Evolutionary conservation across 495 filamentous ascomycete genomes (phyloP).

Genomic region (Penicillium lagena): DNA sequence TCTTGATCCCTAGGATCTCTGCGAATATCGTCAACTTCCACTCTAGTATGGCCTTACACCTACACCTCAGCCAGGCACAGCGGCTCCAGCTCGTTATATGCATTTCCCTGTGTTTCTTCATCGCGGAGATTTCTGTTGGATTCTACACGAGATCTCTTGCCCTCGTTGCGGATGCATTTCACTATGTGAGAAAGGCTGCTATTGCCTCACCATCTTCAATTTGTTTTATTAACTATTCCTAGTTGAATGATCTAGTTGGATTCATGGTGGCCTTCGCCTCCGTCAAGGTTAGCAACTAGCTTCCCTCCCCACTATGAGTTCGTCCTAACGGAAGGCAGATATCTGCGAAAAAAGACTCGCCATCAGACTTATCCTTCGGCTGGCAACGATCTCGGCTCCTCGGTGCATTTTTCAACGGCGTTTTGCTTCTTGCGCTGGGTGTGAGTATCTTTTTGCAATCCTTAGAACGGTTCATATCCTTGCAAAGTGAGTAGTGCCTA

Average conservation of each 20-base stretch:
- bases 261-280: no score
- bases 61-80: no score
- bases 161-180: constrained; percentile 75
- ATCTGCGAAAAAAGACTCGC: constrained; percentile 15
- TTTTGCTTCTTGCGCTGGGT: constrained; percentile 79
- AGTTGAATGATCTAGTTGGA: no score
- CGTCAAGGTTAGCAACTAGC: no score
- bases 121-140: constrained; percentile 43
- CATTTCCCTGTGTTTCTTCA: constrained; percentile 18
- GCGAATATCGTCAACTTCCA: no score
- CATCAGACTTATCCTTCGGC: constrained; percentile 34
- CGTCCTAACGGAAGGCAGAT: not conserved
- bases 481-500: constrained; percentile 4
- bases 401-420: constrained; percentile 81
- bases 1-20: no score
- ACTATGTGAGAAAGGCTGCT: constrained; percentile 52
- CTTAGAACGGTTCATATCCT: constrained; percentile 61
- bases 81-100: not conserved
- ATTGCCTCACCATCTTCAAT: not conserved
- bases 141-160: constrained; percentile 68
- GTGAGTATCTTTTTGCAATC: constrained; percentile 86
- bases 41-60: no score
- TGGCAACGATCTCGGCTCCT: constrained; percentile 83
- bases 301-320: no score
- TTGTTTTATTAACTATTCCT: no score